Percentiles rank a stretch among this genome's conserved stretches.
These are phyloP conservation scores for Inga laurina DNA, from an alignment of 306 rosid genomes.

Conservation along the genomic window DNA sequence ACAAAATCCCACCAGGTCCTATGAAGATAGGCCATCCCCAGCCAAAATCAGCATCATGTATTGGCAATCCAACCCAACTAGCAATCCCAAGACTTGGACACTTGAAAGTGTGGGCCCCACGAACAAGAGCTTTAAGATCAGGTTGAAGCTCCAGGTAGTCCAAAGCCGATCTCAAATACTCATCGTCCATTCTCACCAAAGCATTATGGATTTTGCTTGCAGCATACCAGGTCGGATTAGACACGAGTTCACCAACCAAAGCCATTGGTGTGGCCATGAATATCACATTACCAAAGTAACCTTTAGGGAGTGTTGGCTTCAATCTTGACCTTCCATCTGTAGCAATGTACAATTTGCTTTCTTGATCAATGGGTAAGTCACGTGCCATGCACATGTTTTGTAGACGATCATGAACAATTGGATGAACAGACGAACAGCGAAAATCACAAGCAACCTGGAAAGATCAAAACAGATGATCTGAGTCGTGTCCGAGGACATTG, in stretches of 20 bases:
- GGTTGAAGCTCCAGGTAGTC: not conserved
- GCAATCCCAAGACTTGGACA: not conserved
- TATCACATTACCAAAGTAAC: slow-evolving; percentile 87
- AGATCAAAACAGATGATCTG: no score
- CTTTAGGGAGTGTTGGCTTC: slow-evolving; percentile 74
- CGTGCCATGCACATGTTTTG: slow-evolving; percentile 67
- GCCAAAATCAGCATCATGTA: slow-evolving; percentile 73
- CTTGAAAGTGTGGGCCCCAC: not conserved
- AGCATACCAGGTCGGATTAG: slow-evolving; percentile 62
- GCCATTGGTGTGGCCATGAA: slow-evolving; percentile 80
- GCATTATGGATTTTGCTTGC: slow-evolving; percentile 74
- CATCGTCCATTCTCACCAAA: slow-evolving; percentile 59
- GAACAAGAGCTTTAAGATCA: not conserved
- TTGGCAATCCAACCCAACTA: slow-evolving; percentile 41
- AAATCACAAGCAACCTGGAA: no score
- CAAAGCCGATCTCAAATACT: not conserved
- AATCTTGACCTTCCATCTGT: slow-evolving; percentile 85
- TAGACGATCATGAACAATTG: no score
- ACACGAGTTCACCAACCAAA: slow-evolving; percentile 55
- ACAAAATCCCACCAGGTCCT: not conserved
- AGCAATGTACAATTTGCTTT: slow-evolving; percentile 74
- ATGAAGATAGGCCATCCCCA: not conserved
- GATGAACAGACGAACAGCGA: no score
- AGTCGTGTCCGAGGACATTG: no score
- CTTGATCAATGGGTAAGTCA: slow-evolving; percentile 66